Percentiles rank a stretch among this genome's conserved stretches.
Evolutionary conservation across 163 green algal species (phyloP).

Genomic region (Scenedesmus sp.): DNA sequence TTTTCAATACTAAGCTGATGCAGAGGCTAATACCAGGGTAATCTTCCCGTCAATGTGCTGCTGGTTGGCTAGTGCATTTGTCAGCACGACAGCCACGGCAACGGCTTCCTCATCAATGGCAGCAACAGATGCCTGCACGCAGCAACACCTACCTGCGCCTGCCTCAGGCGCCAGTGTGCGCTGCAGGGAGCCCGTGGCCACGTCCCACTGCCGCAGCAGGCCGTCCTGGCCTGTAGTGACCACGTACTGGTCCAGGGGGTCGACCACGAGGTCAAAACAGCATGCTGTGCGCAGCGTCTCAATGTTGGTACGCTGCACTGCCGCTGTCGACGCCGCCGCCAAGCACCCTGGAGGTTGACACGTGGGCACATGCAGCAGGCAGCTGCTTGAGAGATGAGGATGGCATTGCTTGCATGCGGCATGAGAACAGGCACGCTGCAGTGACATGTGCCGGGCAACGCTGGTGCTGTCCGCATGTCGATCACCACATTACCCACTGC

Average conservation of each 20-base stretch:
- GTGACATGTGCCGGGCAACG: too few relatives aligned
- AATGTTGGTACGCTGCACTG: conserved; percentile 52
- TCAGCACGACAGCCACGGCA: background rate
- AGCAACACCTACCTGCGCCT: conserved; percentile 42
- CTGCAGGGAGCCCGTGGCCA: conserved; percentile 45
- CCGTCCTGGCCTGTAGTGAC: conserved; percentile 57
- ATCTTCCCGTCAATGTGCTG: background rate
- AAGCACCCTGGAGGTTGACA: conserved; percentile 24
- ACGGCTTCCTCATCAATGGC: background rate
- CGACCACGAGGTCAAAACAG: conserved; percentile 67
- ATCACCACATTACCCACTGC: background rate
- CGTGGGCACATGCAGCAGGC: background rate
- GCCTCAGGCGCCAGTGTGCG: conserved; percentile 51
- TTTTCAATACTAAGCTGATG: too few relatives aligned
- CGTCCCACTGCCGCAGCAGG: conserved; percentile 64
- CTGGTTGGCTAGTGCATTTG: too few relatives aligned
- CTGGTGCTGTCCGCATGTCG: background rate
- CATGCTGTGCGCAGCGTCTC: conserved; percentile 56
- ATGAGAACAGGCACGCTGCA: too few relatives aligned
- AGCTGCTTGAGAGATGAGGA: background rate
- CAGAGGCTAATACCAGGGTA: too few relatives aligned
- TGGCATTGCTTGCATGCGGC: too few relatives aligned
- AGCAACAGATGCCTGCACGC: background rate
- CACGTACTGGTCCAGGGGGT: conserved; percentile 55
- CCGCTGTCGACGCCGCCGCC: background rate